Conservation (phyloP, 345 rosid species). For the Luvunga scandens region DNA sequence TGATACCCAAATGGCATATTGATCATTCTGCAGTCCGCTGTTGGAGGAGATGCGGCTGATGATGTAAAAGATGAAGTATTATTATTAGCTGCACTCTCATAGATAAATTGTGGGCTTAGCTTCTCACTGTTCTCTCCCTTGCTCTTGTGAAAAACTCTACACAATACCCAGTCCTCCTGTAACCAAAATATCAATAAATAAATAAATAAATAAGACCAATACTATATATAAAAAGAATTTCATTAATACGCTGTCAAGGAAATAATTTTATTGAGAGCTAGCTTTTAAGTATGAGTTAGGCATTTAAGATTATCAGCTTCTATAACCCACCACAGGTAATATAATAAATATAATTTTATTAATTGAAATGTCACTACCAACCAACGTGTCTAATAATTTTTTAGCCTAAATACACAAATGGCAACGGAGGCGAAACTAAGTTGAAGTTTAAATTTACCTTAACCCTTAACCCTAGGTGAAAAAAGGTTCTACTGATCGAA, state of each 20-base stretch:
- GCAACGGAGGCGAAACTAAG: too few relatives aligned
- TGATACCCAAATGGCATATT: constrained; percentile 23
- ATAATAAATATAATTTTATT: too few relatives aligned
- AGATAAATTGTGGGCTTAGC: constrained; percentile 30
- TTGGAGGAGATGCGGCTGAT: constrained; percentile 17
- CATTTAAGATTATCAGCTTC: background rate
- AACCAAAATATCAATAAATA: background rate
- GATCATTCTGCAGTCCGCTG: background rate
- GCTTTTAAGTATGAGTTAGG: background rate
- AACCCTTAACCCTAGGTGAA: too few relatives aligned
- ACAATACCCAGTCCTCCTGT: constrained; percentile 97
- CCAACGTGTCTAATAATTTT: too few relatives aligned
- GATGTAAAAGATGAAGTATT: constrained; percentile 21
- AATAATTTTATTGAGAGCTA: too few relatives aligned
- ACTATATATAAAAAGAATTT: background rate
- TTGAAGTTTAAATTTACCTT: too few relatives aligned
- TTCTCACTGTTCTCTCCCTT: constrained; percentile 32
- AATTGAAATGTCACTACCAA: too few relatives aligned
- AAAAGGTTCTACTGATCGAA: too few relatives aligned
- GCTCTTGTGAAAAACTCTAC: constrained; percentile 85
- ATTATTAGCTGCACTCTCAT: constrained; percentile 18
- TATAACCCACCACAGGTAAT: background rate
- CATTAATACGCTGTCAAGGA: too few relatives aligned
- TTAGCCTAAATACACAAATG: too few relatives aligned
- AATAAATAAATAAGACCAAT: too few relatives aligned